Conservation (phyloP, 1,139 yeast genomes). For the Zygoascus sp. region DNA sequence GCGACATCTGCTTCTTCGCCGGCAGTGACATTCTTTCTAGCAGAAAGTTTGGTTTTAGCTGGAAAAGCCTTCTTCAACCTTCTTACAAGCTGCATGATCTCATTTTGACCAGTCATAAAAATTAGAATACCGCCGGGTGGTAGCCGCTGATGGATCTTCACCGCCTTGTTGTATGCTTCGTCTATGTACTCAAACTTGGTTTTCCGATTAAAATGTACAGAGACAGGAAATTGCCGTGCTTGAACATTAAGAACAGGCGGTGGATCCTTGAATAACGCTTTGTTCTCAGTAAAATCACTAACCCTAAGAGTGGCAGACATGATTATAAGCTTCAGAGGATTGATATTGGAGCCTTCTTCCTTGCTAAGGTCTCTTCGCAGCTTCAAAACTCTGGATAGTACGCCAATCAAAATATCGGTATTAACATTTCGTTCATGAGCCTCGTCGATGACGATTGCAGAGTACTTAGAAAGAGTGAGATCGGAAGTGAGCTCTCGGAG, state of each 20-base stretch:
- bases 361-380: constrained; percentile 54
- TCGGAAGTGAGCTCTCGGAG: constrained; percentile 90
- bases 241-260: constrained; percentile 92
- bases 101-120: constrained; percentile 92
- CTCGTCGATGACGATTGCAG: constrained; percentile 87
- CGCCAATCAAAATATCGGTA: constrained; percentile 93
- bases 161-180: constrained; percentile 79
- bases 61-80: constrained; percentile 68
- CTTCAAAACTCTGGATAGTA: constrained; percentile 80
- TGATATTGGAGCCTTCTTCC: constrained; percentile 31
- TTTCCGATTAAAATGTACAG: constrained; percentile 80
- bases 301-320: constrained; percentile 98
- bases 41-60: constrained; percentile 42
- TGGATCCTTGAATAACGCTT: constrained; percentile 59
- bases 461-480: constrained; percentile 71
- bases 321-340: constrained; percentile 55
- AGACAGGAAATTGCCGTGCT: constrained; percentile 93
- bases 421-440: constrained; percentile 97
- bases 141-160: constrained; percentile 76
- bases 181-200: constrained; percentile 78
- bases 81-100: constrained; percentile 73
- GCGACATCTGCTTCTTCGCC: constrained; percentile 39
- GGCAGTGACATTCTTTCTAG: constrained; percentile 15
- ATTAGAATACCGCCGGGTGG: constrained; percentile 95
- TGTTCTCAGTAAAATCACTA: constrained; percentile 84